Evolutionary conservation across 768 basidiomycete species (phyloP).

Genomic region (Postia placenta): DNA sequence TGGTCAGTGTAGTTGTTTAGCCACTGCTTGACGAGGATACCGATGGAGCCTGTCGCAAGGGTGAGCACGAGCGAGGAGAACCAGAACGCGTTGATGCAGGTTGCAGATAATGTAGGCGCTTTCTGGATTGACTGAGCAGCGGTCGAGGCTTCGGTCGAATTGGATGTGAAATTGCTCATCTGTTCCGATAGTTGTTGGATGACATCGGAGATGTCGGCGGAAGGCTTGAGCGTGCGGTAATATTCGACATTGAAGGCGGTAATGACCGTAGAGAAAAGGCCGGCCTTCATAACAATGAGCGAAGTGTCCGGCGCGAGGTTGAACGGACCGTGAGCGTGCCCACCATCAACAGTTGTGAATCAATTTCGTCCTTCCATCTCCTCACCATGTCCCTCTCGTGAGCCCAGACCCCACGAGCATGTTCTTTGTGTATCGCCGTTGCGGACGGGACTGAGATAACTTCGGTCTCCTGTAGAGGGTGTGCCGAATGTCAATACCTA

Average conservation of each 20-base stretch:
- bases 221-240: slow-evolving; percentile 11
- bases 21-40: background rate
- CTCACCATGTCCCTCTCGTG: too few relatives aligned
- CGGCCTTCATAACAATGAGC: slow-evolving; percentile 12
- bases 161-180: too few relatives aligned
- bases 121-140: background rate
- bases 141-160: background rate
- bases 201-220: too few relatives aligned
- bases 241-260: slow-evolving; percentile 19
- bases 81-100: background rate
- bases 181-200: too few relatives aligned
- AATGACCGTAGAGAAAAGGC: slow-evolving; percentile 19
- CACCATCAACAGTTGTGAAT: slow-evolving; percentile 9
- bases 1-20: background rate
- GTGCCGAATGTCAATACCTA: too few relatives aligned
- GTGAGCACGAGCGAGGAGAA: background rate
- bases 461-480: too few relatives aligned
- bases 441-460: too few relatives aligned
- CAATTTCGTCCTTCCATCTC: slow-evolving; percentile 13
- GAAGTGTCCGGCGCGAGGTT: background rate
- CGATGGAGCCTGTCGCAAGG: background rate
- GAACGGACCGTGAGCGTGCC: too few relatives aligned
- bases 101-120: background rate
- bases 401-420: too few relatives aligned
- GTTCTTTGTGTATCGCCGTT: too few relatives aligned